Evolutionary conservation across 306 rosid species (phyloP).

Genomic region (Cicer arietinum): DNA sequence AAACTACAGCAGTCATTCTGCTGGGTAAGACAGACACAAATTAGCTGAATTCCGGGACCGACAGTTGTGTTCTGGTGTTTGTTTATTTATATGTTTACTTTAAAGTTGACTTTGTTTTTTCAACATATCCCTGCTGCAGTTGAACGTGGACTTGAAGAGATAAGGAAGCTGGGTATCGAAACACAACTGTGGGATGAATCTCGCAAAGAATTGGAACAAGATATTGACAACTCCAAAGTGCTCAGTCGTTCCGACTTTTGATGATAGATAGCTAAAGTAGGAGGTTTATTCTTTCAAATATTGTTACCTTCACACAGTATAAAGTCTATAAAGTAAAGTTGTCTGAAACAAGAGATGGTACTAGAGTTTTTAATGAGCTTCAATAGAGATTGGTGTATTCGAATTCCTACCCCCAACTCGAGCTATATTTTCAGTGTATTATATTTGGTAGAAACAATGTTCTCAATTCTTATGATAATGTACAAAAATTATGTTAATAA

Average conservation of each 20-base stretch:
- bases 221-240: slow-evolving; percentile 37
- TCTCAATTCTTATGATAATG: slow-evolving; percentile 24
- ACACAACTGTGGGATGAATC: slow-evolving; percentile 79
- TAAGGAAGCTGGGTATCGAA: slow-evolving; percentile 84
- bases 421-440: slow-evolving; percentile 24
- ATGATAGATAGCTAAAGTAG: slow-evolving; percentile 38
- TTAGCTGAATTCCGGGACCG: not conserved
- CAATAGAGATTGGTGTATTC: too few species aligned
- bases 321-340: not conserved
- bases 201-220: slow-evolving; percentile 69
- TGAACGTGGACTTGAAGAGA: slow-evolving; percentile 77
- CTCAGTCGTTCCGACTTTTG: slow-evolving; percentile 61
- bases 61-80: not conserved
- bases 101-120: not conserved
- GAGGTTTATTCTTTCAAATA: not conserved
- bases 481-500: not conserved
- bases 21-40: not conserved
- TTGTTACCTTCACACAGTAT: not conserved
- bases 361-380: too few species aligned
- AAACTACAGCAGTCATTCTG: not conserved
- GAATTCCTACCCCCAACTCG: too few species aligned
- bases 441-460: slow-evolving; percentile 24
- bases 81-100: not conserved
- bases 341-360: not conserved
- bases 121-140: slow-evolving; percentile 53